Conservation (phyloP, 495 filamentous ascomycete genomes). For the Zalerion maritima region DNA sequence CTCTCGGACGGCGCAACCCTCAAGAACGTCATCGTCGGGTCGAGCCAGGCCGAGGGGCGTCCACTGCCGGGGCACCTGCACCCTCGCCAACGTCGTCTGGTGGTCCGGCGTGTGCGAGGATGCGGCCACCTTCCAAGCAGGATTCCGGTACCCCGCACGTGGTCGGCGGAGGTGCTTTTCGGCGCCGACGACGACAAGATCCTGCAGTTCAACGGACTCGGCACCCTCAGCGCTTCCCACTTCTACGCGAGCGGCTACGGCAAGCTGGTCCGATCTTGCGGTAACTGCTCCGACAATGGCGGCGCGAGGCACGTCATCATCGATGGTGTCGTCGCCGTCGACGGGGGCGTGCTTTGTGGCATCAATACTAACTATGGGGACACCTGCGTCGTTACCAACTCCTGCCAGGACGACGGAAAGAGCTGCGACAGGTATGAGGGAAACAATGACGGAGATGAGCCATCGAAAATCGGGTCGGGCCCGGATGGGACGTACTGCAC, state of each 20-base stretch:
- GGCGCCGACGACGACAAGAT: slow-evolving; percentile 33
- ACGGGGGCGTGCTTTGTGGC: slow-evolving; percentile 8
- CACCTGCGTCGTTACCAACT: slow-evolving; percentile 16
- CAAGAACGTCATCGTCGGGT: slow-evolving; percentile 29
- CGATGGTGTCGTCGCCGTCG: slow-evolving; percentile 12
- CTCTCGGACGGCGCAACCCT: slow-evolving; percentile 26
- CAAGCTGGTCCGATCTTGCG: slow-evolving; percentile 35
- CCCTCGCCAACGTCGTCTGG: too few relatives aligned
- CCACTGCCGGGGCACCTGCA: slow-evolving; percentile 28
- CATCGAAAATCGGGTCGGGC: slow-evolving; percentile 12
- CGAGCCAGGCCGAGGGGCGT: slow-evolving; percentile 31
- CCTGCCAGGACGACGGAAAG: slow-evolving; percentile 5
- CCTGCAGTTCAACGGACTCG: slow-evolving; percentile 33
- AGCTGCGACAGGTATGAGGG: slow-evolving; percentile 11
- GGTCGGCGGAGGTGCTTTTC: slow-evolving; percentile 30
- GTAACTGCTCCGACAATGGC: slow-evolving; percentile 27
- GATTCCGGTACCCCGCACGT: slow-evolving; percentile 26
- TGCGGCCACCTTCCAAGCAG: slow-evolving; percentile 24
- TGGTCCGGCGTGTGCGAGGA: slow-evolving; percentile 23
- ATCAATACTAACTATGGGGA: slow-evolving; percentile 19
- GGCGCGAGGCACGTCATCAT: slow-evolving; percentile 17
- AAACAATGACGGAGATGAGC: slow-evolving; percentile 13
- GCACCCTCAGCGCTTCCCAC: slow-evolving; percentile 25
- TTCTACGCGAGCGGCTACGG: slow-evolving; percentile 30
- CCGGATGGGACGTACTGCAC: slow-evolving; percentile 11